Base-by-base conservation (phyloP, 2,329 filamentous ascomycete species). In the Colletotrichum eremochloae region DNA sequence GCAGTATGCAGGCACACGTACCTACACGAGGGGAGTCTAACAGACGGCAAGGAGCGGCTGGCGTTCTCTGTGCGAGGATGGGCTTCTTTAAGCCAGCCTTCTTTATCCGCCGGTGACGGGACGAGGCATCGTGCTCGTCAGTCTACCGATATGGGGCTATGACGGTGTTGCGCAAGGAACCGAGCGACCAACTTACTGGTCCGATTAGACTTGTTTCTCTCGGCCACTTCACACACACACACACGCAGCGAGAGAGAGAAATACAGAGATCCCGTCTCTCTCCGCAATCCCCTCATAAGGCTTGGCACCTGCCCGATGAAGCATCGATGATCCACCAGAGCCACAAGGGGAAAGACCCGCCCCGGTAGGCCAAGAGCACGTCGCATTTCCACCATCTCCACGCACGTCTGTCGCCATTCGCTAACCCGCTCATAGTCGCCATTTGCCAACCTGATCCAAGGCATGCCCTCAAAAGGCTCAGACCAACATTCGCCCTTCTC, bases 291-390 rank as follows among this genome's bases (percentile, higher is more conserved):
- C 66, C 66, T 72, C 66, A 9, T 60, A 42, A 72, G 60, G 60
- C 69, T 72, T 72, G 69, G 69, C 69, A 72, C 69, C 69, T 72
- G 69, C 69, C 69, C 40, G 53, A 69, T 72, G 40, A 38, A 61
- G 69, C 66, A 72, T 33, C 31, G 44, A 72, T 61, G 69, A 64
- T 56, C 69, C 69, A 72, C 69, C 52, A 7, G 38, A n/a, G 8
- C 53, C 31, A 60, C 7, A 11, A 8, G 55, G 57, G 58, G 33
- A 44, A 31, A 46, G 48, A 44, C 33, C 36, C 67, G 61, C 67
- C 53, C 67, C 62, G 33, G 46, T 15, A 42, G 57, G 44, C n/a
- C 67, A 14, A 69, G 62, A 40, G 56, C 48, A 48, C 36, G 58
- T 48, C 31, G 29, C 42, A 60, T 44, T 44, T 31, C 58, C 31